Conservation (phyloP, 2,329 filamentous ascomycete genomes). For the Bertia moriformis region DNA sequence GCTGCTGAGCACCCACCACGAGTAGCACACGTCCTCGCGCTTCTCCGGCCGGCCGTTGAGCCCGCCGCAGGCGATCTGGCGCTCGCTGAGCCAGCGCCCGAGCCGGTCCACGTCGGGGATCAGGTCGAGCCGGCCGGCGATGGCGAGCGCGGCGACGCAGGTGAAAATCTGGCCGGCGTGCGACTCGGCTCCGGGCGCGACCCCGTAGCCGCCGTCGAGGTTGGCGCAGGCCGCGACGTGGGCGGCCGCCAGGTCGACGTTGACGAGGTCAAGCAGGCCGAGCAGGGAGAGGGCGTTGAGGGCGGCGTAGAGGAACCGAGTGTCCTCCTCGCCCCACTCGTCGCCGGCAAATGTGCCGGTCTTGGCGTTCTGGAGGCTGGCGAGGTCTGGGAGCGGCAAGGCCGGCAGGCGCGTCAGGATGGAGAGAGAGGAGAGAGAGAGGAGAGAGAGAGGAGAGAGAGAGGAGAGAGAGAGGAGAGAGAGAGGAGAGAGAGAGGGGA, state of each 20-base stretch:
- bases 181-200: conserved; percentile 78
- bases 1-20: conserved; percentile 95
- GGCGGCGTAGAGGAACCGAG: conserved; percentile 81
- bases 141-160: conserved; percentile 73
- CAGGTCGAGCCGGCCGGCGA: conserved; percentile 67
- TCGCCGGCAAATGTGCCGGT: conserved; percentile 86
- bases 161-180: conserved; percentile 94
- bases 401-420: conserved; percentile 2
- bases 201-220: conserved; percentile 86
- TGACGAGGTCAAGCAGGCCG: conserved; percentile 54
- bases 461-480: neutral
- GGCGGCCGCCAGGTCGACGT: conserved; percentile 66
- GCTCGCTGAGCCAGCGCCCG: conserved; percentile 81
- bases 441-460: conserved; percentile 7
- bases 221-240: conserved; percentile 77
- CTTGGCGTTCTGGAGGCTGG: conserved; percentile 62
- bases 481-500: no score
- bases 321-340: conserved; percentile 93
- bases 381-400: conserved; percentile 47
- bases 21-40: conserved; percentile 92
- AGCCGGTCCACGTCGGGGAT: conserved; percentile 64
- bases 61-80: conserved; percentile 74
- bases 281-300: conserved; percentile 82
- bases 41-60: conserved; percentile 93
- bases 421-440: conserved; percentile 3